Evolutionary conservation across 768 basidiomycete species (phyloP).

Genomic region (Scleroderma bovista): DNA sequence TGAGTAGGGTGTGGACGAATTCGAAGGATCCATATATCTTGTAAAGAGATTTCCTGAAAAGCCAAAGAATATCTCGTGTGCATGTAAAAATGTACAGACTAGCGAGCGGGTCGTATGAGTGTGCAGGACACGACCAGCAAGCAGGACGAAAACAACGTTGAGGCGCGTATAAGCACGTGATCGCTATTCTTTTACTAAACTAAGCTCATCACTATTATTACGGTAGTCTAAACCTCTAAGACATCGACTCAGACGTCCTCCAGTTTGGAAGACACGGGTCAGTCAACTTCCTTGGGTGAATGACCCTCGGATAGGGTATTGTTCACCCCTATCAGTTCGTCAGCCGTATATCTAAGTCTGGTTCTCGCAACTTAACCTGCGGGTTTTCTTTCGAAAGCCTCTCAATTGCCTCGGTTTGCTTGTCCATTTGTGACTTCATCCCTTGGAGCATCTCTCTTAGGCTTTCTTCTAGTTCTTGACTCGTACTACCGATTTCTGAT

Average conservation of each 20-base stretch:
- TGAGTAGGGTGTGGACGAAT: constrained; percentile 16
- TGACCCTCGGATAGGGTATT: constrained; percentile 11
- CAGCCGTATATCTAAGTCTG: not conserved
- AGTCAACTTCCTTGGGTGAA: too few relatives aligned
- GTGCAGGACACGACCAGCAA: not conserved
- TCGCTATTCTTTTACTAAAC: constrained; percentile 1
- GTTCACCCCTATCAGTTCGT: constrained; percentile 8
- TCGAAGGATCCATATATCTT: constrained; percentile 15
- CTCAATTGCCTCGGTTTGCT: constrained; percentile 41
- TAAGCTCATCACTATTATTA: not conserved
- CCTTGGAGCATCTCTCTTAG: constrained; percentile 35
- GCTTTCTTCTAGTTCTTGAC: constrained; percentile 18
- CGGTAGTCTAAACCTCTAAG: not conserved
- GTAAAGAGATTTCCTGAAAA: not conserved
- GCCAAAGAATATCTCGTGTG: not conserved
- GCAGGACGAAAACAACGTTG: constrained; percentile 12
- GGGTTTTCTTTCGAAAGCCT: constrained; percentile 42
- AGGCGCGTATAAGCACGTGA: constrained; percentile 30
- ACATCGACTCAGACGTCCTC: too few relatives aligned
- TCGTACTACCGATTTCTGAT: constrained; percentile 10
- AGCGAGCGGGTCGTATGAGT: not conserved
- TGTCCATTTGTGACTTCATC: constrained; percentile 46
- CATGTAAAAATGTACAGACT: not conserved
- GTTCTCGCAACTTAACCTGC: constrained; percentile 29
- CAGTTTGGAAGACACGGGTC: too few relatives aligned